Evolutionary conservation across 164 flowering plant genomes (phyloP), one percentile per base, ranked within the genome.

Genomic region (Amborella trichopoda): DNA sequence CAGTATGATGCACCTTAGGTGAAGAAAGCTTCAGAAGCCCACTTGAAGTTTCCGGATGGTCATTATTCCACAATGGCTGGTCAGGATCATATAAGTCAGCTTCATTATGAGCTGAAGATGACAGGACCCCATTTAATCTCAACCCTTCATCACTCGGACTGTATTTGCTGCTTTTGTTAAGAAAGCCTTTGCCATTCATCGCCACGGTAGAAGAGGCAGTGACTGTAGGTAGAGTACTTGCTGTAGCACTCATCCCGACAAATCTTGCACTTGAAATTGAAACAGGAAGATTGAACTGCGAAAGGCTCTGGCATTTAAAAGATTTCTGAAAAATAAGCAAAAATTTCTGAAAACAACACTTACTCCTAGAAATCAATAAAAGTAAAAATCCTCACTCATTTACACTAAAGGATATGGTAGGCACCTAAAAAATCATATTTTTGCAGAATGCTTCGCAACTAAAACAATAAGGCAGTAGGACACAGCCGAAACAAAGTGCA

Each of bases 11-110:
- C 56, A 52, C 46, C 50, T 66, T 73, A 6, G 76, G 64, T 48
- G 83, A 68, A 56, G 67, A 73, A 24, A 63, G 54, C 14, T 54
- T 62, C 34, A 61, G 46, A 28, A 75, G 61, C 18, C 72, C 55
- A 50, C 60, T 54, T 48, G 89, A 75, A 30, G 77, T 59, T 58
- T 78, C 82, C 27, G 75, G 69, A 38, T 63, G 48, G 57, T 67
- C 70, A 66, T 71, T 81, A 58, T 64, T 74, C 96, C 90, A 84
- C 26, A 82, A 49, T 44, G 95, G 99, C 67, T 91, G 90, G 68
- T 91, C 99, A 55, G 99, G 99, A 73, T 91, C 95, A 63, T 91
- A 91, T 3, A 82, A 63, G 64, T 91, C 99, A 52, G 79, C 67
- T 58, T 71, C 89, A 62, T 54, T 69, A 3, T 60, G 60, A 49